phyloP scores from a whole-genome alignment of 345 rosid genomes.

The Theobroma cacao region DNA sequence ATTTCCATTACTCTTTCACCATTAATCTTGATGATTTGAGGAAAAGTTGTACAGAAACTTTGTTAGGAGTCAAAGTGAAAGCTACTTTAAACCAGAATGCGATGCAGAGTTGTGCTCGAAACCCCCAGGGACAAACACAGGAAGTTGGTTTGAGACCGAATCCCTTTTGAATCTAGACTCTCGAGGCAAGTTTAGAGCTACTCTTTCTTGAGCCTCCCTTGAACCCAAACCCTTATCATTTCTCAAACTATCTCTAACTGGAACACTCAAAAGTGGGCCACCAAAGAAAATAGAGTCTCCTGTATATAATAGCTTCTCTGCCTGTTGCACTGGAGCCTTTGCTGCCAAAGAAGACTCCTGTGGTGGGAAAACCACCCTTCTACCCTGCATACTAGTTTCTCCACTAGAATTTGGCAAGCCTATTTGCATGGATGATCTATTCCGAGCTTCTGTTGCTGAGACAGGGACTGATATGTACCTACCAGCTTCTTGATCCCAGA shows the following conservation, averaged over 20 bases:
- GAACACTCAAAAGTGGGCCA: slow-evolving; percentile 78
- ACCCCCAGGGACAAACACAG: slow-evolving; percentile 80
- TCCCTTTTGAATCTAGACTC: slow-evolving; percentile 89
- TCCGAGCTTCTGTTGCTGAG: slow-evolving; percentile 66
- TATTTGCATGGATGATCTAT: slow-evolving; percentile 40
- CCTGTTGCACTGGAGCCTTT: slow-evolving; percentile 46
- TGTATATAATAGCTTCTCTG: slow-evolving; percentile 75
- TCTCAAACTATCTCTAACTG: slow-evolving; percentile 53
- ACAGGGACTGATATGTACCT: slow-evolving; percentile 80
- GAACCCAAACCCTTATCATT: slow-evolving; percentile 44
- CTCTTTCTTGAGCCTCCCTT: slow-evolving; percentile 62
- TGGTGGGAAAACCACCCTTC: slow-evolving; percentile 38
- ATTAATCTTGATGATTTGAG: background rate
- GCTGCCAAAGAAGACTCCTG: slow-evolving; percentile 49
- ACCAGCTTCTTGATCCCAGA: slow-evolving; percentile 95
- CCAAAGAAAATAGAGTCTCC: slow-evolving; percentile 89
- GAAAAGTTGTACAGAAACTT: slow-evolving; percentile 1
- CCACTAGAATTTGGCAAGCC: slow-evolving; percentile 41
- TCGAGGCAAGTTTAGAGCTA: slow-evolving; percentile 55
- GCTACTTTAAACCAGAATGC: slow-evolving; percentile 47
- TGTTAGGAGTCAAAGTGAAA: slow-evolving; percentile 6
- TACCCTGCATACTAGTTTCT: slow-evolving; percentile 39
- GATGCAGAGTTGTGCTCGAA: slow-evolving; percentile 35
- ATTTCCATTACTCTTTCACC: background rate
- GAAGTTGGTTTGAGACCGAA: slow-evolving; percentile 83